phyloP scores from a whole-genome alignment of 1,139 yeast genomes.

The Kurtzmaniella quercitrusa region DNA sequence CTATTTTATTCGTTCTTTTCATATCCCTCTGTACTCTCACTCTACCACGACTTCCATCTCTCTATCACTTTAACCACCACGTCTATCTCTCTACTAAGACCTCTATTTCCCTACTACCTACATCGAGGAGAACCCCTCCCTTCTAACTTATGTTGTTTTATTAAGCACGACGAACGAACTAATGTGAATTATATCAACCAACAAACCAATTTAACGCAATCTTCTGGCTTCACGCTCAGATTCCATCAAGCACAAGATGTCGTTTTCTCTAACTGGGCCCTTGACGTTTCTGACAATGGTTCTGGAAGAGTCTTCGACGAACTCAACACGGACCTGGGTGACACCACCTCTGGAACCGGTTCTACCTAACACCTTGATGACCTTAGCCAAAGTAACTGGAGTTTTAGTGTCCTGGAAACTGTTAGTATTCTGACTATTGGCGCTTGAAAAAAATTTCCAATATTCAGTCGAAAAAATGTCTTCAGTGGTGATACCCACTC shows the following conservation, averaged over 20 bases:
- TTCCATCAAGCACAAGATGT: conserved; percentile 98
- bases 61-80: too few relatives aligned
- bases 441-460: not conserved
- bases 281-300: conserved; percentile 99
- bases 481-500: not conserved
- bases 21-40: too few relatives aligned
- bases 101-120: too few relatives aligned
- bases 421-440: conserved; percentile 5
- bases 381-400: conserved; percentile 99
- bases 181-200: conserved; percentile 6
- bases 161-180: conserved; percentile 5
- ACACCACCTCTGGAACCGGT: conserved; percentile 99
- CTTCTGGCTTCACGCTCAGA: conserved; percentile 99
- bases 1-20: too few relatives aligned
- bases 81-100: too few relatives aligned
- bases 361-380: conserved; percentile 98
- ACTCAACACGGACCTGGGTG: conserved; percentile 99
- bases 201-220: conserved; percentile 37
- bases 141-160: conserved; percentile 6
- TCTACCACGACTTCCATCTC: not conserved
- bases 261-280: conserved; percentile 99
- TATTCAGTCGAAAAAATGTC: not conserved
- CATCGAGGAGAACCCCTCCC: not conserved
- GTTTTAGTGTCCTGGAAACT: conserved; percentile 66
- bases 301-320: conserved; percentile 97